phyloP scores from a whole-genome alignment of 2,329 filamentous ascomycete species.

The Neoarthrinium moseri region DNA sequence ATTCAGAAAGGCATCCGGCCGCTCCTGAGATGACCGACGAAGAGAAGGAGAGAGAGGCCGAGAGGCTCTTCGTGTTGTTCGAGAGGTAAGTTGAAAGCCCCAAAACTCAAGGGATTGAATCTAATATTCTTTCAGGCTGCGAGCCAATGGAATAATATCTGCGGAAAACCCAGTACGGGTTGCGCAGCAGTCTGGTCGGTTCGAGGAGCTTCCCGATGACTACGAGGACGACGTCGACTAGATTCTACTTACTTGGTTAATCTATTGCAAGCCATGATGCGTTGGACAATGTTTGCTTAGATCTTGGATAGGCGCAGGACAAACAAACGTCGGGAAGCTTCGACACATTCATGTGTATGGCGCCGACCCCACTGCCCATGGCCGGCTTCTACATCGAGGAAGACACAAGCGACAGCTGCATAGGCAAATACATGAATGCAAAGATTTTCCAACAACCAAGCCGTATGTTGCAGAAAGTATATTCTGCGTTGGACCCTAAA shows the following conservation, averaged over 20 bases:
- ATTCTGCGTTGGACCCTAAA: no score
- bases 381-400: no score
- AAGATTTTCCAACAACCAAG: no score
- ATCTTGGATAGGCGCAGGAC: no score
- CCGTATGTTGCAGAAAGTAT: no score
- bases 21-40: conserved; percentile 79
- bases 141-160: conserved; percentile 55
- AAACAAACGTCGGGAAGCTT: no score
- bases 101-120: no score
- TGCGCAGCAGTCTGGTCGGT: conserved; percentile 60
- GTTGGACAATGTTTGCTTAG: no score
- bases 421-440: no score
- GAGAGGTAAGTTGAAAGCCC: conserved; percentile 61
- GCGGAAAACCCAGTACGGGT: conserved; percentile 68
- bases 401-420: conserved; percentile 17
- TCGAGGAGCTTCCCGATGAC: conserved; percentile 55
- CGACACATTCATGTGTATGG: no score
- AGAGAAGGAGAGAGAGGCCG: conserved; percentile 90
- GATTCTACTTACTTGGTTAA: not conserved
- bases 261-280: no score
- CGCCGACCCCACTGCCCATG: no score
- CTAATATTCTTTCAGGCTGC: conserved; percentile 23
- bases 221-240: conserved; percentile 27
- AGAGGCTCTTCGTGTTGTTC: conserved; percentile 85
- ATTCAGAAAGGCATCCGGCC: conserved; percentile 60